phyloP scores from a whole-genome alignment of 768 basidiomycete genomes.

The Naganishia vishniacii region DNA sequence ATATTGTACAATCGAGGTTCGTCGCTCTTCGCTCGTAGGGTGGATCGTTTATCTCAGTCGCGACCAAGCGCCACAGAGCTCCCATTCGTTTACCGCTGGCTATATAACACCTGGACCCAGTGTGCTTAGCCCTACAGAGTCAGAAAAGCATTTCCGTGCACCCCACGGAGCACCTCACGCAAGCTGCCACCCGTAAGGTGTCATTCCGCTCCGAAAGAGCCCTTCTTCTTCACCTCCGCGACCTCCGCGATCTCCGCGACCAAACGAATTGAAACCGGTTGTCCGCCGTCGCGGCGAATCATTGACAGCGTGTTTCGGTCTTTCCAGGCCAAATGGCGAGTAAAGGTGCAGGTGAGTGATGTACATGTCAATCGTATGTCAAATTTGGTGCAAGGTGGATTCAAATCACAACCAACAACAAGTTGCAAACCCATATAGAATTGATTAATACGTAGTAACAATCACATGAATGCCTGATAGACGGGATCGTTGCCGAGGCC shows the following conservation, averaged over 20 bases:
- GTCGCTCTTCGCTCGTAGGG: background rate
- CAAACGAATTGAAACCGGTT: background rate
- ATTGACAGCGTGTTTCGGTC: background rate
- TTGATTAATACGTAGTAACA: background rate
- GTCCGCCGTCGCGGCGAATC: conserved; percentile 1
- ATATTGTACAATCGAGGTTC: background rate
- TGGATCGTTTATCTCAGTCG: background rate
- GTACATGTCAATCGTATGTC: background rate
- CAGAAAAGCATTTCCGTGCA: background rate
- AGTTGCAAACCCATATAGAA: background rate
- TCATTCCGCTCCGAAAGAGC: background rate
- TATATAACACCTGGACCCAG: background rate
- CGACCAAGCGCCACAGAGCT: background rate
- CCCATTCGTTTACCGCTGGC: background rate
- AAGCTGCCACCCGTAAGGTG: background rate
- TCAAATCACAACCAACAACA: conserved; percentile 5
- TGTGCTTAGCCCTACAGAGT: background rate
- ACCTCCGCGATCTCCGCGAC: background rate
- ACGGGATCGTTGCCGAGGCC: background rate
- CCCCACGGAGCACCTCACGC: conserved; percentile 1
- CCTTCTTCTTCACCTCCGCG: background rate
- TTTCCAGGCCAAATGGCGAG: background rate
- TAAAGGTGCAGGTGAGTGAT: background rate
- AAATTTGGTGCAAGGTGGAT: background rate
- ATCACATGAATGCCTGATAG: conserved; percentile 1